Percentiles rank a stretch among this genome's conserved stretches.
phyloP scores from a whole-genome alignment of 306 rosid species.

The Fagus sylvatica region DNA sequence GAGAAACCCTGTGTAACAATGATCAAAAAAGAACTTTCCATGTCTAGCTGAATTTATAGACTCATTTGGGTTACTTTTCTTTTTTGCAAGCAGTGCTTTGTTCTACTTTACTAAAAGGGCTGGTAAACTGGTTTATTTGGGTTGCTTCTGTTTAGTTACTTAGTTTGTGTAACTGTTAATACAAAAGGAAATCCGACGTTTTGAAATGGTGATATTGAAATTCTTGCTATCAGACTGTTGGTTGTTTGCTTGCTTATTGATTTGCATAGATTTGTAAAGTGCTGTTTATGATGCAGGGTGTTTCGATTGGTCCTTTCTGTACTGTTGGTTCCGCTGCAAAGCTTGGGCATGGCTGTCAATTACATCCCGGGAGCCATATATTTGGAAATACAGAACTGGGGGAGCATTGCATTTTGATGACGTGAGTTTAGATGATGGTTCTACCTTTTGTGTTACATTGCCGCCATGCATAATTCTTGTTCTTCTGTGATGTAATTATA shows the following conservation, averaged over 20 bases:
- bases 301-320: constrained; percentile 92
- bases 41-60: not conserved
- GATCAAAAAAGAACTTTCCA: not conserved
- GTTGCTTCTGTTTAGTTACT: not conserved
- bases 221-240: not conserved
- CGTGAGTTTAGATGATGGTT: constrained; percentile 58
- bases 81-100: too few relatives aligned
- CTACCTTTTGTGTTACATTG: constrained; percentile 10
- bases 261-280: constrained; percentile 13
- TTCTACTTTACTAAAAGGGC: too few relatives aligned
- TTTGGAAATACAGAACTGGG: constrained; percentile 79
- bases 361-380: constrained; percentile 82
- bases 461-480: not conserved
- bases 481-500: constrained; percentile 5
- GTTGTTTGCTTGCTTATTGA: not conserved
- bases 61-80: not conserved
- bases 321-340: constrained; percentile 73
- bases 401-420: constrained; percentile 69
- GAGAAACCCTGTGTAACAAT: not conserved
- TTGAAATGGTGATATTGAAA: not conserved
- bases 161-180: not conserved
- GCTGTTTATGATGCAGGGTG: constrained; percentile 53
- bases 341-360: constrained; percentile 72
- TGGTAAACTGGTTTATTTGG: too few relatives aligned
- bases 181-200: not conserved